These are phyloP conservation scores for Erigeron philadelphicus DNA, from an alignment of 140 eudicot genomes.

Conservation along the genomic window DNA sequence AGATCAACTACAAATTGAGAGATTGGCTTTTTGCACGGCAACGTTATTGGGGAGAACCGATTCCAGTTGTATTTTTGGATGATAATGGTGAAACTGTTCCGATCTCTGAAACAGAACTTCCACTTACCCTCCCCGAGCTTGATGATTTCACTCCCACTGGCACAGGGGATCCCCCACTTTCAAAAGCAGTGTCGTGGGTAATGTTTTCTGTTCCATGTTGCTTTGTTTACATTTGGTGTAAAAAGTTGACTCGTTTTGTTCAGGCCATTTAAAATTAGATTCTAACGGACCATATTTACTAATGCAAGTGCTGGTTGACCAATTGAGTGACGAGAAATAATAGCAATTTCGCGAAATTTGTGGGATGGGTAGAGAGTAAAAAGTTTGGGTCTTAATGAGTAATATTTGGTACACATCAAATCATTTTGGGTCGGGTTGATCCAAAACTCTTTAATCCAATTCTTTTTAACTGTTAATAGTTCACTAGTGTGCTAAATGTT, in stretches of 20 bases:
- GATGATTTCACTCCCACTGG: slow-evolving; percentile 98
- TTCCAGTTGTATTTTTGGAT: slow-evolving; percentile 74
- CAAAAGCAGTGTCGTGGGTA: slow-evolving; percentile 93
- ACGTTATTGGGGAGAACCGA: slow-evolving; percentile 99
- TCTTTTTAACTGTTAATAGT: neutral
- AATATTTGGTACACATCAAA: no score
- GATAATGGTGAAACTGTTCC: slow-evolving; percentile 66
- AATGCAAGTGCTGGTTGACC: neutral
- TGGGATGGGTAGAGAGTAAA: neutral
- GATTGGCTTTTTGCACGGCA: slow-evolving; percentile 99
- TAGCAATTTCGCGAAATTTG: no score
- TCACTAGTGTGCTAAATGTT: neutral
- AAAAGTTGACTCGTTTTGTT: neutral
- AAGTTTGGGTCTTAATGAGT: neutral
- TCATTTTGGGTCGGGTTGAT: no score
- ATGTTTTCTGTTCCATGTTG: slow-evolving; percentile 4
- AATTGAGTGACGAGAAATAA: neutral
- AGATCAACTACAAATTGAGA: slow-evolving; percentile 87
- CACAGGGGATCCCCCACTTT: slow-evolving; percentile 94
- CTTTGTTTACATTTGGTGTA: slow-evolving; percentile 5
- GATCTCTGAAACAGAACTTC: slow-evolving; percentile 79
- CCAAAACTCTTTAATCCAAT: neutral
- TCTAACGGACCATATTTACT: neutral
- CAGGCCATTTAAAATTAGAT: neutral
- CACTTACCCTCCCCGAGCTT: slow-evolving; percentile 88